Percentiles rank a stretch among this genome's conserved stretches.
Conservation (phyloP, 192 early-diverging fungal genomes). For the Paraglomus brasilianum region DNA sequence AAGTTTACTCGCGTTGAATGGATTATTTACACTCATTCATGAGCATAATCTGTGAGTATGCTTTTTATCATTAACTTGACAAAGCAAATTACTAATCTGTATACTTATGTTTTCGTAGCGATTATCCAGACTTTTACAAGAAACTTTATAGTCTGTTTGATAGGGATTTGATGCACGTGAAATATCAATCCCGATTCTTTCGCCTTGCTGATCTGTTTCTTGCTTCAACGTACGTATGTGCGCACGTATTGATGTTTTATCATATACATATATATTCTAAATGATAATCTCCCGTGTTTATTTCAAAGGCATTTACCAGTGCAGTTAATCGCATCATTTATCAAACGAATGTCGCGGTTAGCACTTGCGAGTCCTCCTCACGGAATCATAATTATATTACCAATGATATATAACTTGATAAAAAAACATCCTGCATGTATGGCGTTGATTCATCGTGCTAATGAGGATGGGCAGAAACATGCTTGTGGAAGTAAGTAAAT, state of each 20-base stretch:
- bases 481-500: conserved; percentile 14
- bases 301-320: conserved; percentile 75
- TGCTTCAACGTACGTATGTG: conserved; percentile 66
- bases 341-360: conserved; percentile 87
- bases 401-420: conserved; percentile 89
- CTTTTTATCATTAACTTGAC: background rate
- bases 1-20: conserved; percentile 91
- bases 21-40: conserved; percentile 92
- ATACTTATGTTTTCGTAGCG: conserved; percentile 46
- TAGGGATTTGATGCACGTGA: conserved; percentile 85
- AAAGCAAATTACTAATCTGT: background rate
- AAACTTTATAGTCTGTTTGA: conserved; percentile 94
- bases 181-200: conserved; percentile 95
- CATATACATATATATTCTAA: background rate
- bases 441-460: conserved; percentile 75
- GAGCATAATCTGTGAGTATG: conserved; percentile 85
- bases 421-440: conserved; percentile 90
- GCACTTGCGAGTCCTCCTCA: conserved; percentile 83
- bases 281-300: conserved; percentile 9
- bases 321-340: conserved; percentile 89
- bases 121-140: conserved; percentile 97
- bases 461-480: conserved; percentile 43
- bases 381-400: conserved; percentile 80
- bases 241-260: background rate
- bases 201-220: conserved; percentile 88